Base-by-base conservation (phyloP, 345 rosid genomes). In the Dipteronia sinensis region DNA sequence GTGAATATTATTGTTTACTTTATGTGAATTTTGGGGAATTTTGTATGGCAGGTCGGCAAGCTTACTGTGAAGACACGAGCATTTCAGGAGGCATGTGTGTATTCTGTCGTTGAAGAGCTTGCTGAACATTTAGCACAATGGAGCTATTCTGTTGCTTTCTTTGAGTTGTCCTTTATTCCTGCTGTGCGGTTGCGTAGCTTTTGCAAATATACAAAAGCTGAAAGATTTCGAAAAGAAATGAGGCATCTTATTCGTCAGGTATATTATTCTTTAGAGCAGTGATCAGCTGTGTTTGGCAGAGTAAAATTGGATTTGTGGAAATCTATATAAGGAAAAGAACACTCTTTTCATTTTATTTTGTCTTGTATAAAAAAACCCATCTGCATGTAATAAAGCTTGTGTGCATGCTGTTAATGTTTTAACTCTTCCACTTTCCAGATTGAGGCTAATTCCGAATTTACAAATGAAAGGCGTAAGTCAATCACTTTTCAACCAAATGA, bases 71-170 rank as follows among this genome's bases (percentile, higher is more conserved):
- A 91, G 90, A 96, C 98, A 7, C 86, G 98, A 79, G 88, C 93
- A 38, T 96, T 94, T 84, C 99, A 96, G 85, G 98, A 96, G 80
- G 98, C 93, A 22, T 96, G 97, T 77, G 94, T 94, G 40, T 88
- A 78, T 78, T 86, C 99, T 76, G 97, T 92, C 59, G 86, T 90
- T 58, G 97, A 94, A 86, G 94, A 92, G 82, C 90, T 94, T 31
- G 90, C 97, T 15, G 97, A 94, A 81, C 99, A 94, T 88, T 88
- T 96, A 86, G 78, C 91, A 77, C 97, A 92, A 78, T 91, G 97
- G 97, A 94, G 99, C 87, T 92, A 85, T 79, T 92, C 93, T 20
- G 83, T 88, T 56, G 85, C 98, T 75, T 94, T 96, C 88, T 89
- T 89, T 72, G 99, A 96, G 83, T 80, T 94, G 69, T 93, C 98